Base-by-base conservation (phyloP, 2,329 filamentous ascomycete genomes). In the Diaporthe vexans region DNA sequence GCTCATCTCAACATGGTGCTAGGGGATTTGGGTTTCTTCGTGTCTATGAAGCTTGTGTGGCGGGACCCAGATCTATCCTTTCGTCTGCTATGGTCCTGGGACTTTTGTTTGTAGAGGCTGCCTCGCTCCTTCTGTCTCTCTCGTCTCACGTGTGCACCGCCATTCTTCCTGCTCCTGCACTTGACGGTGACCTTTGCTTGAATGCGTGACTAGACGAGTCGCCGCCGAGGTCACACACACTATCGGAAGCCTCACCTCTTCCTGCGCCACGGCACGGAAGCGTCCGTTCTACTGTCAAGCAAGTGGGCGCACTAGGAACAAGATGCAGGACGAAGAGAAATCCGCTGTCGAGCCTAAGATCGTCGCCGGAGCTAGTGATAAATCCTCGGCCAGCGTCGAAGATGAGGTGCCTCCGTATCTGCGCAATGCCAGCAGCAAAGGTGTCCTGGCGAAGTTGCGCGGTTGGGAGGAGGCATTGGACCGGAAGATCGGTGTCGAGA, bases 401-500 rank as follows among this genome's bases (percentile, higher is more conserved):
- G 72, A 73, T 48, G 74, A 68, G 29, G 21, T 75, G 21, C 75
- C 77, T 24, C 46, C 73, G 10, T 75, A 77, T 59, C 24, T 76
- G 58, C 59, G 63, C 5, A 17, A 46, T 17, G 57, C 74, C n/a
- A 51, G 58, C 65, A 79, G 75, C 54, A 75, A 33, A 79, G 79
- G 80, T 13, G 76, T 85, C 61, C 78, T 86, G 48, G 82, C 77
- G 33, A 80, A 74, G 37, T 76, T 86, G n/a, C 85, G 85, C 63
- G 77, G 80, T 61, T 82, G 84, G 72, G 87, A 89, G 74, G 80
- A 80, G 19, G 79, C 82, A 15, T 79, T 88, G 78, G 87, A 89
- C 78, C 78, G 78, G 58, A 85, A 83, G 76, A 78, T 89, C 54
- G 87, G 87, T 24, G 82, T 89, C 73, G 88, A 89, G 79, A 83